Base-by-base conservation (phyloP, 495 filamentous ascomycete genomes). In the Xylaria cubensis region DNA sequence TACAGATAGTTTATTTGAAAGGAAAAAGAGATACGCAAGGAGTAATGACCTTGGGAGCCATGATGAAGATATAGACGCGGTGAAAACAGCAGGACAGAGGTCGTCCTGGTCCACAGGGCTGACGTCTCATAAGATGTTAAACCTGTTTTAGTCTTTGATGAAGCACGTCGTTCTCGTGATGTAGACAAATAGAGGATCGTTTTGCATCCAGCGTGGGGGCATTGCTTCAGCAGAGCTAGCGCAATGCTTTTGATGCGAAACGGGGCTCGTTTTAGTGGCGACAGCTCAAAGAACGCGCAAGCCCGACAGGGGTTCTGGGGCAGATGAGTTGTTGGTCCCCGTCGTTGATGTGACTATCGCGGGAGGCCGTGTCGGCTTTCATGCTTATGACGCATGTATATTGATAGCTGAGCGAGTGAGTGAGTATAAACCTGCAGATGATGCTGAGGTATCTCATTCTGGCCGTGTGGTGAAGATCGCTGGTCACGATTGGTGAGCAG, bases 401-500 rank as follows among this genome's bases (percentile, higher is more conserved):
- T 59, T 59, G 2, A 61, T 39, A 39, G 8, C 0, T 36, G 56
- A n/a, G 5, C 7, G 24, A 24, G 19, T 41, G 19, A 51, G 48
- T 51, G 9, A 39, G 58, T 62, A 24, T 36, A 56, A 32, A 32
- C 58, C 34, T 39, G 34, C 17, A 62, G 58, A 39, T 62, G 34
- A 24, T 39, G 36, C 29, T 39, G 34, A 62, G 19, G 58, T 62
- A 34, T 39, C 58, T 62, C 58, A 41, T 62, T 39, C 17, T 36
- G 58, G 58, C 17, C 58, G 58, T 61, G 58, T 6, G 58, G 32
- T 61, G 58, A 39, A 39, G 58, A 61, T 62, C 3, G 34, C 39
- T 62, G 8, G 58, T 62, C 58, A 62, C 58, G 58, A n/a, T 62
- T 62, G 2, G 58, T 62, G 58, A 62, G n/a, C 58, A 62, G 58